Conservation (phyloP, 768 basidiomycete species). For the Wakefieldia striispora region DNA sequence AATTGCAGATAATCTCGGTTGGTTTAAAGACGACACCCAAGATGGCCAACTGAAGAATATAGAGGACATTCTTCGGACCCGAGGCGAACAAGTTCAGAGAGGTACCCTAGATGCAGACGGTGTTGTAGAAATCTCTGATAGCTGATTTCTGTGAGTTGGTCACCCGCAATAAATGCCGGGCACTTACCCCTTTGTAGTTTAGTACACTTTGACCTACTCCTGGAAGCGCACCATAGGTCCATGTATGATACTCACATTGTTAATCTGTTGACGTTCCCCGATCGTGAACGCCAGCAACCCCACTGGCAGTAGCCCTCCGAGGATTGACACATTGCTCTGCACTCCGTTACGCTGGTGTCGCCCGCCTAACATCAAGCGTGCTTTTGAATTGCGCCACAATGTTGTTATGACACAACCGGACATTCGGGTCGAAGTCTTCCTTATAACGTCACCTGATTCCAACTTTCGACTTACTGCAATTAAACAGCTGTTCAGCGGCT, state of each 20-base stretch:
- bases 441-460: background rate
- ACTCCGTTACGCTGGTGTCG: too few relatives aligned
- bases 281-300: background rate
- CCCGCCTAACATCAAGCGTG: background rate
- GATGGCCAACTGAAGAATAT: conserved; percentile 73
- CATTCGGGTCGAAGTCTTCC: background rate
- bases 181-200: background rate
- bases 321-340: background rate
- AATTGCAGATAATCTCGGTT: conserved; percentile 87
- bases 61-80: conserved; percentile 75
- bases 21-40: conserved; percentile 84
- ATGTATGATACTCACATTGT: conserved; percentile 11
- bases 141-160: conserved; percentile 12
- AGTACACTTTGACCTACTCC: background rate
- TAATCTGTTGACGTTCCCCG: background rate
- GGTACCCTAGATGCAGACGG: conserved; percentile 48
- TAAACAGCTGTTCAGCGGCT: too few relatives aligned
- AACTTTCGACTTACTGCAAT: background rate
- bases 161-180: background rate
- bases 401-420: background rate
- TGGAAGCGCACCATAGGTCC: too few relatives aligned
- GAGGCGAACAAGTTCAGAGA: conserved; percentile 71
- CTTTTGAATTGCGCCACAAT: background rate
- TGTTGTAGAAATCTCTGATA: conserved; percentile 52
- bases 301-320: background rate